Evolutionary conservation across 257 asterid genomes (phyloP), one percentile per base, ranked within the genome.

Genomic region (Striga asiatica): DNA sequence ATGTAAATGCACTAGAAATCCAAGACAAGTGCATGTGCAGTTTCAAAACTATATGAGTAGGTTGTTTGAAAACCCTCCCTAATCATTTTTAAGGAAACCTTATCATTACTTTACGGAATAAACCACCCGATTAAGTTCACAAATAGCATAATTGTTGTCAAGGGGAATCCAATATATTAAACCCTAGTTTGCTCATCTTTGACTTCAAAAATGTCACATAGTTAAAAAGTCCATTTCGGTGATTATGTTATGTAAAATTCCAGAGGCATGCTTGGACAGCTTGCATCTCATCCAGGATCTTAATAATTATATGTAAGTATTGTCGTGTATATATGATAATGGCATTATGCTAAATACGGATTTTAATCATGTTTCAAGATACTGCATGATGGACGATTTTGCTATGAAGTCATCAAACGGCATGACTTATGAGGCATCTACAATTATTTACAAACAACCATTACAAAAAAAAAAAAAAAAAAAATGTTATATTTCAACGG

Each of bases 41-140:
- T 64, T 62, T 42, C 58, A 47, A 52, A 37, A 46, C 13, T n/a
- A 13, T 29, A 68, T 73, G 75, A 73, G 72, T 64, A 50, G 63
- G 68, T 73, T 60, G 48, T 46, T 68, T 62, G 71, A 70, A 62
- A 32, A 7, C 9, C 34, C 43, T 28, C 6, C 24, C 6, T 6
- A 17, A 18, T 54, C 67, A 39, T 61, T 63, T 62, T 62, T 46
- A 62, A 47, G 65, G 65, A 72, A 66, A 67, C 58, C 29, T 52
- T 58, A 54, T 63, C 46, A 66, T 72, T 52, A 18, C 50, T 23
- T 37, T 19, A 50, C 16, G 25, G 22, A 35, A 48, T 19, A 23
- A 16, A 22, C 21, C 46, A 12, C 24, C 21, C 25, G 1, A 38
- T 14, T 51, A 13, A 17, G 50, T n/a, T 24, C 14, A 43, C 8